Conservation (phyloP, 768 basidiomycete species). For the Cyathus striatus region DNA sequence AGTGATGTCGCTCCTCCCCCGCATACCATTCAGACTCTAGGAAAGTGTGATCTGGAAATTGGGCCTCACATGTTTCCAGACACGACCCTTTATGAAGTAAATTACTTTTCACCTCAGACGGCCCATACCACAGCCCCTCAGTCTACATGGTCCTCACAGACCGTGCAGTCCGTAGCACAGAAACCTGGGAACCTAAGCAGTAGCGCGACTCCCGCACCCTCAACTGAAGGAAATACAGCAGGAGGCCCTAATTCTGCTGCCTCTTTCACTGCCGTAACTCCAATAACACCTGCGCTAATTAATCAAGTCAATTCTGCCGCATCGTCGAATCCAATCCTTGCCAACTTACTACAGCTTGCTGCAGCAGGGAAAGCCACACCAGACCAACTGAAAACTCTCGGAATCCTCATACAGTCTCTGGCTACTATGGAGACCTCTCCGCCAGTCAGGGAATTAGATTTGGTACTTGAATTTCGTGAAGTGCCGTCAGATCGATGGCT, state of each 20-base stretch:
- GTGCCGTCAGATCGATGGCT: conserved; percentile 58
- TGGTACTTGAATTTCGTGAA: conserved; percentile 71
- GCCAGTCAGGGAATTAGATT: conserved; percentile 57
- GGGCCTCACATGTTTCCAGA: conserved; percentile 72
- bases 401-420: conserved; percentile 68
- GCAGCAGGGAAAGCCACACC: conserved; percentile 56
- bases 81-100: conserved; percentile 69
- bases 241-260: no score
- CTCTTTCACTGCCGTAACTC: conserved; percentile 36
- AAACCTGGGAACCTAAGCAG: no score
- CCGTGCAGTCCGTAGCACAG: conserved; percentile 6
- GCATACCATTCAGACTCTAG: conserved; percentile 60
- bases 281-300: conserved; percentile 54
- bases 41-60: conserved; percentile 65
- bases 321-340: conserved; percentile 59
- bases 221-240: no score
- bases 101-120: conserved; percentile 40
- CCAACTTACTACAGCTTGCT: conserved; percentile 60
- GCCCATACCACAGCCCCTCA: conserved; percentile 12
- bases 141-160: neutral
- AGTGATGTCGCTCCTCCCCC: conserved; percentile 51
- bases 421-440: conserved; percentile 25
- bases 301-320: conserved; percentile 65
- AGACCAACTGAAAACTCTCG: conserved; percentile 64
- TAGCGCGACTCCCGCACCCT: no score